Conservation (phyloP, 2,329 filamentous ascomycete genomes). For the Rachicladosporium sp. region DNA sequence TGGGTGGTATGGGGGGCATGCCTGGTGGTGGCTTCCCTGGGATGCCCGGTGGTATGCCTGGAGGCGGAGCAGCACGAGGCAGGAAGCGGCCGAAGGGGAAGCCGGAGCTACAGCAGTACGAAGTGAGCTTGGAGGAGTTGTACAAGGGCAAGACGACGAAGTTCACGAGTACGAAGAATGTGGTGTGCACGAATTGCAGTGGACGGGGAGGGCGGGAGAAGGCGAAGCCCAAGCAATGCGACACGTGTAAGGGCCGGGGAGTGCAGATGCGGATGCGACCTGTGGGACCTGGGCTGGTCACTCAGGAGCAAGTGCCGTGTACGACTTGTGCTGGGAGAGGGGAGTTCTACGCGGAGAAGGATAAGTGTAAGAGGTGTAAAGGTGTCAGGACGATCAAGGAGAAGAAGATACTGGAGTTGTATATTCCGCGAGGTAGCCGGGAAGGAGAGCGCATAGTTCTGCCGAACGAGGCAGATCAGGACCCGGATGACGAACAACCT, state of each 20-base stretch:
- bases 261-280: slow-evolving; percentile 65
- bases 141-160: slow-evolving; percentile 99
- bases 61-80: slow-evolving; percentile 11
- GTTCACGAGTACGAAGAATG: slow-evolving; percentile 89
- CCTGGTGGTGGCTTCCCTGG: slow-evolving; percentile 28
- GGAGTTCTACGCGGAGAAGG: slow-evolving; percentile 83
- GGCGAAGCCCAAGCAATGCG: slow-evolving; percentile 70
- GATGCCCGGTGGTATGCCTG: slow-evolving; percentile 25
- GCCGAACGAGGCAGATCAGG: slow-evolving; percentile 87
- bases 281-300: slow-evolving; percentile 75
- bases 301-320: slow-evolving; percentile 67
- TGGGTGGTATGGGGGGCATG: slow-evolving; percentile 42
- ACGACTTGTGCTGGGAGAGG: slow-evolving; percentile 77
- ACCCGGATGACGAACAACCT: slow-evolving; percentile 75
- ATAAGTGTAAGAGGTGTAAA: slow-evolving; percentile 98
- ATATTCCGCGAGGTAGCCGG: slow-evolving; percentile 71
- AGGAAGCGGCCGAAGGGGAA: slow-evolving; percentile 45
- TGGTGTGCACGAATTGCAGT: slow-evolving; percentile 77
- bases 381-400: slow-evolving; percentile 75
- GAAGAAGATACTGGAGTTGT: slow-evolving; percentile 90
- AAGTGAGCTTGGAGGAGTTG: slow-evolving; percentile 82
- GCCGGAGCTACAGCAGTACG: slow-evolving; percentile 82
- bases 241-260: slow-evolving; percentile 69
- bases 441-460: slow-evolving; percentile 82
- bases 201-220: slow-evolving; percentile 85